Conservation (phyloP, 805 yeast genomes). For the Diddensiella santjacobensis region DNA sequence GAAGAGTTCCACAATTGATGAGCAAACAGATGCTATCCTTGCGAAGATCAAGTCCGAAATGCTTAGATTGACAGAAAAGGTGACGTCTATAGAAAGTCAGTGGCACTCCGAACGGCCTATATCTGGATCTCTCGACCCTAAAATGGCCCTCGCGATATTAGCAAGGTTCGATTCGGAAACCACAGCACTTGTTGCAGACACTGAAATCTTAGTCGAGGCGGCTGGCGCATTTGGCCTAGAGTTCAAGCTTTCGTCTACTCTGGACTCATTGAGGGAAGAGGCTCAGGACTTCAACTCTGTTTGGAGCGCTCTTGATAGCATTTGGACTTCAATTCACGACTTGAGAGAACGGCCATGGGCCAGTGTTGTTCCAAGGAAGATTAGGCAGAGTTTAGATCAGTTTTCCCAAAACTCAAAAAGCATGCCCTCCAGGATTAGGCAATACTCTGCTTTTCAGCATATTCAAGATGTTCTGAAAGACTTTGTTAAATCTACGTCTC, state of each 20-base stretch:
- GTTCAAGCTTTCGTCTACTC: constrained; percentile 27
- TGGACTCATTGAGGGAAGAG: constrained; percentile 43
- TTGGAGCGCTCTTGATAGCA: constrained; percentile 56
- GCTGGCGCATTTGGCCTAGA: constrained; percentile 36
- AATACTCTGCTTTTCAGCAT: constrained; percentile 63
- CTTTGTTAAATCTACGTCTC: constrained; percentile 37
- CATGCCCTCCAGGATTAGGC: constrained; percentile 57
- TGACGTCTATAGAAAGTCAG: constrained; percentile 32
- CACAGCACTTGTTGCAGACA: constrained; percentile 14
- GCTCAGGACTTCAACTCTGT: constrained; percentile 53
- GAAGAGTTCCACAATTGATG: constrained; percentile 39
- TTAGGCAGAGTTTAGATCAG: constrained; percentile 50
- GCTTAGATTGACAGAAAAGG: constrained; percentile 34
- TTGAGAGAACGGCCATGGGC: constrained; percentile 48
- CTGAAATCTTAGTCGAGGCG: constrained; percentile 33
- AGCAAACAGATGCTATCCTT: constrained; percentile 41
- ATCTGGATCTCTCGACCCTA: constrained; percentile 29
- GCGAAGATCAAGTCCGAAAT: constrained; percentile 43
- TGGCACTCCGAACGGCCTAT: constrained; percentile 45
- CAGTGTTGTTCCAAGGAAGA: constrained; percentile 40
- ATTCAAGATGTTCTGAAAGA: constrained; percentile 46
- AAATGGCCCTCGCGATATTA: constrained; percentile 27
- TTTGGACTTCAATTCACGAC: constrained; percentile 46
- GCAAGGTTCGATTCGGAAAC: constrained; percentile 28
- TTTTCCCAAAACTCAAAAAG: constrained; percentile 44